A percentile compares a stretch with the other conserved stretches of the same genome.
Conservation (phyloP, 192 early-diverging fungal species). For the Neocallimastix lanati region DNA sequence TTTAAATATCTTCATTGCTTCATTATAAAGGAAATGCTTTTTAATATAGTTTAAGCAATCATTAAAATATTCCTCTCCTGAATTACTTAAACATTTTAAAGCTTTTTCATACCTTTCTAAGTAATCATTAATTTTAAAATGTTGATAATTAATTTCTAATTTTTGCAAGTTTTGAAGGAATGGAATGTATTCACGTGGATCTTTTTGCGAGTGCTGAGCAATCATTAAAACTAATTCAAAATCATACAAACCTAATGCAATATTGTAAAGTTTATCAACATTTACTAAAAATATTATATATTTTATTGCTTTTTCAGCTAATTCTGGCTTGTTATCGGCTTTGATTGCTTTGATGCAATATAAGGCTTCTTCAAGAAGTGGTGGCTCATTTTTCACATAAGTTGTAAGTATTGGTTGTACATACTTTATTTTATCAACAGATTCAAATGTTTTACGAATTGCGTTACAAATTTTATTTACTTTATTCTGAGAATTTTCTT, state of each 20-base stretch:
- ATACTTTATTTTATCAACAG: slow-evolving; percentile 19
- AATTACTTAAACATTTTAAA: slow-evolving; percentile 41
- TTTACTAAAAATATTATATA: slow-evolving; percentile 85
- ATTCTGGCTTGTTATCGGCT: slow-evolving; percentile 24
- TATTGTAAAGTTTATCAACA: slow-evolving; percentile 70
- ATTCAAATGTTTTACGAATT: slow-evolving; percentile 42
- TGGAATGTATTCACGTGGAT: slow-evolving; percentile 87
- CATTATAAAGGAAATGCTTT: slow-evolving; percentile 41
- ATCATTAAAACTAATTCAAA: slow-evolving; percentile 81
- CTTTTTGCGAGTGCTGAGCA: slow-evolving; percentile 91
- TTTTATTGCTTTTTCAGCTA: slow-evolving; percentile 65
- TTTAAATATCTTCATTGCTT: slow-evolving; percentile 35
- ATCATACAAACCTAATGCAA: slow-evolving; percentile 88
- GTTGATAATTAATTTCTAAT: slow-evolving; percentile 58
- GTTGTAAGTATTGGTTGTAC: slow-evolving; percentile 71
- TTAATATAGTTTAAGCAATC: slow-evolving; percentile 43
- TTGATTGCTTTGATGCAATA: slow-evolving; percentile 39
- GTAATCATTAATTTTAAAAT: slow-evolving; percentile 75
- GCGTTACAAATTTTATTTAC: slow-evolving; percentile 55
- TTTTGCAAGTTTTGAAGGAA: slow-evolving; percentile 66
- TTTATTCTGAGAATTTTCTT: slow-evolving; percentile 18
- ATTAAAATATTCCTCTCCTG: slow-evolving; percentile 28
- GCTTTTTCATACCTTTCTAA: slow-evolving; percentile 36
- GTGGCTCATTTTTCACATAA: slow-evolving; percentile 58
- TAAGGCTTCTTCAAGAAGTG: slow-evolving; percentile 67